Evolutionary conservation across 148 eudicot genomes (phyloP), one percentile per base, ranked within the genome.

Genomic region (Chenopodium berlandieri): DNA sequence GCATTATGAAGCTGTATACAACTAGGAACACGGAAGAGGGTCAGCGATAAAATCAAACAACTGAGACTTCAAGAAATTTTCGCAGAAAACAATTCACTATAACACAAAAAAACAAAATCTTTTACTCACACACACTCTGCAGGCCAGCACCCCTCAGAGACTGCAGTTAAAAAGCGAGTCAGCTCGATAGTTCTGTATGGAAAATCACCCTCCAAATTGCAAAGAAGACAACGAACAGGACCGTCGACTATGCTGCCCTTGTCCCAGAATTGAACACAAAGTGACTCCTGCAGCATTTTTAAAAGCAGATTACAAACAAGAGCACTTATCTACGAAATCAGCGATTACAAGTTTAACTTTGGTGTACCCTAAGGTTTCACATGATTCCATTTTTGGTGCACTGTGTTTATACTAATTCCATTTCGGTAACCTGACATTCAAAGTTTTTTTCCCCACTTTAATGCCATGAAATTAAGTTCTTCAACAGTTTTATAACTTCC

Each of bases 241-340:
- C 97, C 98, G 85, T 96, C 99, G 79, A 94, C 86, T 77, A 94
- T 89, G 87, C 99, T 94, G 77, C 87, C 90, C 84, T 82, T 92
- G 79, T 96, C 99, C 99, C 99, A 96, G 84, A 96, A 96, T 88
- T 96, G 99, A 82, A 81, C 82, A 78, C 99, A 96, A 79, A 96
- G 99, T 22, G 97, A 91, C 89, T 96, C 99, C 99, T 96, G 93
- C 89, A 84, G 30, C 76, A 84, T 82, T 69, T 37, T 40, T 23
- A 19, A 72, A 40, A 76, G 46, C 19, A 46, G 25, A 6, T 56
- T 23, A 47, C 22, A n/a, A 64, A 23, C 2, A 8, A 48, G 3
- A 47, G 58, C 58, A n/a, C 7, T 22, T 48, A 23, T 47, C 9
- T 23, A 4, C 60, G 14, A n/a, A 73, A n/a, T 19, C 8, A 40